Base-by-base conservation (phyloP, 2,329 filamentous ascomycete species). In the Elsinoe batatas region DNA sequence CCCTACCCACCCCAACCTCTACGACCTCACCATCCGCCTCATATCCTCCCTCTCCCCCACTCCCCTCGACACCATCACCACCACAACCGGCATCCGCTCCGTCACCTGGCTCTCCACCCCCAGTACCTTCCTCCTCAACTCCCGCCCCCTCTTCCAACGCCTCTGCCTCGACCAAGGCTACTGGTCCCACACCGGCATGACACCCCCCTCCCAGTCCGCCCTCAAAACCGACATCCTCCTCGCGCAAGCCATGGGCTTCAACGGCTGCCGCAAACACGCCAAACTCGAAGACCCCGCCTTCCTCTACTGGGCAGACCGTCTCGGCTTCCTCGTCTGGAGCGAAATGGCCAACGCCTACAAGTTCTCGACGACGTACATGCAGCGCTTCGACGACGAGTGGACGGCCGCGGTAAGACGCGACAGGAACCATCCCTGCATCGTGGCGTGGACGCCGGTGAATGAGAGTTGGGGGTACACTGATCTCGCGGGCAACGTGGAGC, bases 391-490 rank as follows among this genome's bases (percentile, higher is more conserved):
- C 60, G 71, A 76, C 51, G 83, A 87, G 63, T 87, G 83, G 83
- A 71, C 73, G 1, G 82, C 82, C 64, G 75, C 78, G 5, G 78
- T 86, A 4, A 76, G 75, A 63, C 70, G 83, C 17, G 83, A 84
- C 62, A 79, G 85, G 58, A 86, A 85, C 61, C 81, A 83, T 54
- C 81, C 83, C 0, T 80, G 73, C 6, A 71, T 87, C 20, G 74
- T 86, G 5, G 79, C 79, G 0, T 87, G 83, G 83, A 86, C 83
- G 2, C 81, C 81, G 0, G 77, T 82, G 44, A 86, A 87, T 60
- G 76, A 78, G 64, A 76, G 70, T 61, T 87, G 83, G 83, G 83
- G 74, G 0, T 86, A 86, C 61, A 75, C 79, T 0, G 73, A 76
- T 35, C 72, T 86, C 33, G 76, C 77, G 58, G 73, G 77, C 46